A percentile compares a stretch with the other conserved stretches of the same genome.
Evolutionary conservation across 257 asterid genomes (phyloP).

Genomic region (Prunella vulgaris): DNA sequence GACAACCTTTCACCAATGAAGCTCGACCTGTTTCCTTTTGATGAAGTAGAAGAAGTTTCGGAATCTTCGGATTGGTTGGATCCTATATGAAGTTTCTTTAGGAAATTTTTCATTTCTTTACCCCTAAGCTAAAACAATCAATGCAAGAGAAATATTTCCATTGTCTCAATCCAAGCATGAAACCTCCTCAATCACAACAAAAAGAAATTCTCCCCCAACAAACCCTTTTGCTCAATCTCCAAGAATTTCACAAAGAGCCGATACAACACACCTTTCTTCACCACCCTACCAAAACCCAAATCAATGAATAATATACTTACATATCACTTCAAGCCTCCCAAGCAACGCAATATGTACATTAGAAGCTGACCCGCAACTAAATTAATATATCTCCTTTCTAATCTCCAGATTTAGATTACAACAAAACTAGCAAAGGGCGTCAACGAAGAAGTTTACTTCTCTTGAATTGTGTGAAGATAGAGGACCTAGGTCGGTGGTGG

Average conservation of each 20-base stretch:
- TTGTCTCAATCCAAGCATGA: slow-evolving; percentile 50
- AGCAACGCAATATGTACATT: slow-evolving; percentile 1
- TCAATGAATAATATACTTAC: slow-evolving; percentile 23
- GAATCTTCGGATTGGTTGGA: slow-evolving; percentile 69
- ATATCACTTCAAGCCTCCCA: slow-evolving; percentile 25
- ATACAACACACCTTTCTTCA: slow-evolving; percentile 24
- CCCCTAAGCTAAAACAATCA: slow-evolving; percentile 28
- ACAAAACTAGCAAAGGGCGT: slow-evolving; percentile 20
- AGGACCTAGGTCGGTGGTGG: slow-evolving; percentile 19
- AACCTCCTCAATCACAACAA: slow-evolving; percentile 20
- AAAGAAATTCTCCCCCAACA: slow-evolving; percentile 24
- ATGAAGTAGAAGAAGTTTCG: slow-evolving; percentile 62
- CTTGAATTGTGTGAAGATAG: slow-evolving; percentile 39
- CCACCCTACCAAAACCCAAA: slow-evolving; percentile 29
- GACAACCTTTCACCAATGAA: slow-evolving; percentile 44
- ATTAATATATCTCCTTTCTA: slow-evolving; percentile 26
- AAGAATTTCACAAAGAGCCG: slow-evolving; percentile 28
- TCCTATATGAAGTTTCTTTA: slow-evolving; percentile 79
- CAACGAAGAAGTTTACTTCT: slow-evolving; percentile 22
- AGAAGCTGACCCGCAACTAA: background rate
- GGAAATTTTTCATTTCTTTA: slow-evolving; percentile 65
- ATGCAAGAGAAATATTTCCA: slow-evolving; percentile 59
- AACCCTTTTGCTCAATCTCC: slow-evolving; percentile 43
- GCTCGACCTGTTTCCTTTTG: slow-evolving; percentile 46
- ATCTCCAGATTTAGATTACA: slow-evolving; percentile 17